Base-by-base conservation (phyloP, 495 filamentous ascomycete species). In the Xylaria longipes region DNA sequence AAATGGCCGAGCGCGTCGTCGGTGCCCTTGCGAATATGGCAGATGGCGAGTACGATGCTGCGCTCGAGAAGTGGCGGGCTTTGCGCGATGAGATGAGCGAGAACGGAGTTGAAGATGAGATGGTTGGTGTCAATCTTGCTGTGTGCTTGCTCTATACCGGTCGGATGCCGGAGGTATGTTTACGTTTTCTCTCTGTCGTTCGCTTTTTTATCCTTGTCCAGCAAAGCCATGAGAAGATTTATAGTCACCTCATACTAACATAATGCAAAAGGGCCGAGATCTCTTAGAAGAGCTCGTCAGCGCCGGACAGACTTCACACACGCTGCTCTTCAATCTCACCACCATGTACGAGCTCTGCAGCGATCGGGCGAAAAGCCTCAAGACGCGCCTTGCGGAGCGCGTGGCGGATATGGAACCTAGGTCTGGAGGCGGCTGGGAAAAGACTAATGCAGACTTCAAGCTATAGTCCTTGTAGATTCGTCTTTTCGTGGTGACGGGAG, bases 271-370 rank as follows among this genome's bases (percentile, higher is more conserved):
- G 91, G 88, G 91, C 5, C 87, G 88, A 29, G 75, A 80, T 9
- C 75, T 91, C 6, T 81, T 97, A 2, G 91, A 94, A 73, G 80
- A 82, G 0, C 80, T 95, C 27, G 80, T 94, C 9, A 86, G 88
- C 7, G 75, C 82, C 1, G 87, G 89, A 8, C 81, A 88, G 27
- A 87, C 89, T 0, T 97, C 94, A 72, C 87, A 89, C 56, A 91
- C 91, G 11, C 78, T 97, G 22, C 86, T 94, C 1, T 99, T 98
- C 80, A 99, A 99, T 77, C 83, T 99, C 9, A 87, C 89, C 20
- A 98, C 96, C 0, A 87, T 97, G 73, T 99, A 97, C 77, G 96
- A 99, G 80, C 88, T 99, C 6, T 95, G 92, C 74, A 93, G 91
- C 2, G 95, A 98, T 69, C 86, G 86, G 71, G 85, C 91, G n/a